Evolutionary conservation across 2,329 filamentous ascomycete species (phyloP).

Genomic region (Xylariaceae sp.): DNA sequence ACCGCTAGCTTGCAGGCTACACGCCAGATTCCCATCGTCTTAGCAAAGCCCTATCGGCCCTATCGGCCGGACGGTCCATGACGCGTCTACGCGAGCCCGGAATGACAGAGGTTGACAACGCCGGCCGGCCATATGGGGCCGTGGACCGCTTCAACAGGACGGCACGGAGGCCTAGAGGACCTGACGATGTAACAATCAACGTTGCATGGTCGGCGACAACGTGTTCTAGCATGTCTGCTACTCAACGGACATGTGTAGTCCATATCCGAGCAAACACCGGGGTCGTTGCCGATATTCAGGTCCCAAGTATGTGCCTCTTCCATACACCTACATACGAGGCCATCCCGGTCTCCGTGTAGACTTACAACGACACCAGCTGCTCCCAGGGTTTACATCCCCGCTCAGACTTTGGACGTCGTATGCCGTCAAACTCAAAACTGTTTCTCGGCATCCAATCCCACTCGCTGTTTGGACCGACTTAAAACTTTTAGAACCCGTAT

Average conservation of each 20-base stretch:
- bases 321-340: constrained; percentile 8
- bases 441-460: constrained; percentile 8
- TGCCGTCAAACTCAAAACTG: constrained; percentile 18
- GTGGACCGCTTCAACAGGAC: not conserved
- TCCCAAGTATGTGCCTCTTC: constrained; percentile 6
- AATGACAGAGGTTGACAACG: not conserved
- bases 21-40: not conserved
- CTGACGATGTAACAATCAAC: not conserved
- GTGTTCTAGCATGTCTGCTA: not conserved
- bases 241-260: not conserved
- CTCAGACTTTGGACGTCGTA: constrained; percentile 19
- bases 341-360: constrained; percentile 5
- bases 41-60: not conserved
- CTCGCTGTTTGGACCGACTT: not conserved
- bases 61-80: not conserved
- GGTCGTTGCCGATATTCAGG: constrained; percentile 1
- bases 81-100: not conserved
- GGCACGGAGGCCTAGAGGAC: not conserved
- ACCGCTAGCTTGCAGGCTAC: not conserved
- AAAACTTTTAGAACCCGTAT: constrained; percentile 2
- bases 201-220: not conserved
- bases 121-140: not conserved
- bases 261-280: not conserved
- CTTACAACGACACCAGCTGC: constrained; percentile 3
- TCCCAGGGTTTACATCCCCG: constrained; percentile 12